phyloP scores from a whole-genome alignment of 225 moss, liverwort and hornwort genomes.

The Pleurozium schreberi region DNA sequence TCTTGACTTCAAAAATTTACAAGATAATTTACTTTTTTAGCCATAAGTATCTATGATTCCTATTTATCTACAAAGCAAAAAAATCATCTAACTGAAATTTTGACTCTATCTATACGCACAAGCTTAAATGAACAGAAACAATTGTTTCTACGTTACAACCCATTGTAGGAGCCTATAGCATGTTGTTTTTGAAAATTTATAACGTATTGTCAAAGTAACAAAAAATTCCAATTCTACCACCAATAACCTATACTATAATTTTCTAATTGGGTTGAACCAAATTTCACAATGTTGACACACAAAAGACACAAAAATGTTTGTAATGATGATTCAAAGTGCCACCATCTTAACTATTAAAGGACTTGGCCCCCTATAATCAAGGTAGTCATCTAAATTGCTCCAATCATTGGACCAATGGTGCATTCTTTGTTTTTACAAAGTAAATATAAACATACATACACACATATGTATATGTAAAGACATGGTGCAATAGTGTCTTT shows the following conservation, averaged over 20 bases:
- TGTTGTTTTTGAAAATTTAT: not conserved
- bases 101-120: not conserved
- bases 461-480: no score
- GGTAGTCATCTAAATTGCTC: no score
- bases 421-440: no score
- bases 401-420: no score
- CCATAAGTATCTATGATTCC: no score
- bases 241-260: not conserved
- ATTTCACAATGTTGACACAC: not conserved
- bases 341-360: not conserved
- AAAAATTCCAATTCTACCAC: fast-evolving
- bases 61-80: no score
- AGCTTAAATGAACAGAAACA: not conserved
- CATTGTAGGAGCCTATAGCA: not conserved
- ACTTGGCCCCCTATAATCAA: no score
- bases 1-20: no score
- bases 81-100: not conserved
- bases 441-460: no score
- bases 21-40: no score
- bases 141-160: not conserved
- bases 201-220: not conserved
- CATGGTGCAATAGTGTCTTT: no score
- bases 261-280: not conserved
- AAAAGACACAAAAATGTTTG: not conserved
- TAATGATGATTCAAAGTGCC: not conserved